These are phyloP conservation scores for Poteriospumella lacustris DNA, from an alignment of 108 stramenopile species.

Conservation along the genomic window DNA sequence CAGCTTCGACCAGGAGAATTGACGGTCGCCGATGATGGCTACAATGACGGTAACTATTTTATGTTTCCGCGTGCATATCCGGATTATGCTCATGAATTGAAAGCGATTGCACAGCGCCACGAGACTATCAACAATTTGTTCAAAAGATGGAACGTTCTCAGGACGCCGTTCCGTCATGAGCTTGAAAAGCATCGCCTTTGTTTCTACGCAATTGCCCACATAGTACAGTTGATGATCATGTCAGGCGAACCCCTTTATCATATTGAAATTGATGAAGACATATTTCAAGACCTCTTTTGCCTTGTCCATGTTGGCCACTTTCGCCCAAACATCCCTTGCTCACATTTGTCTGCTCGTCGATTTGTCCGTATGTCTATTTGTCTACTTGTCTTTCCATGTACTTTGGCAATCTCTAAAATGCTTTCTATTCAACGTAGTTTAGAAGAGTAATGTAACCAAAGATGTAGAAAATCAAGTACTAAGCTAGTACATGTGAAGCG, in stretches of 20 bases:
- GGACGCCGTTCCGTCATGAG: background rate
- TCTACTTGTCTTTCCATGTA: no score
- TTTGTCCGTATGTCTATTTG: no score
- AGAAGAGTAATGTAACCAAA: no score
- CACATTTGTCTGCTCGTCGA: no score
- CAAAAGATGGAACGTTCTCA: background rate
- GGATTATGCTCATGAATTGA: background rate
- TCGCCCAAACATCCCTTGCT: no score
- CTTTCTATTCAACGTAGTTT: no score
- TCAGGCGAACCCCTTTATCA: background rate
- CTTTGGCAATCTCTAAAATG: no score
- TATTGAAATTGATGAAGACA: no score
- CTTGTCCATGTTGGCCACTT: no score
- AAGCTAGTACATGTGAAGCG: no score
- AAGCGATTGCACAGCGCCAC: background rate
- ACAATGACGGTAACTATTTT: background rate
- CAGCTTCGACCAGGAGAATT: background rate
- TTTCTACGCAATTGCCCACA: background rate
- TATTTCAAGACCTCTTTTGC: no score
- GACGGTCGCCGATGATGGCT: background rate
- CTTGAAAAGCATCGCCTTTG: background rate
- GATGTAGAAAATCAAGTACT: no score
- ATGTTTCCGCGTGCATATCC: background rate
- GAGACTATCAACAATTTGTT: background rate
- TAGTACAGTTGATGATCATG: background rate